A percentile compares a stretch with the other conserved stretches of the same genome.
These are phyloP conservation scores for Stagonosporopsis tanaceti DNA, from an alignment of 2,329 filamentous ascomycete genomes.

Conservation along the genomic window DNA sequence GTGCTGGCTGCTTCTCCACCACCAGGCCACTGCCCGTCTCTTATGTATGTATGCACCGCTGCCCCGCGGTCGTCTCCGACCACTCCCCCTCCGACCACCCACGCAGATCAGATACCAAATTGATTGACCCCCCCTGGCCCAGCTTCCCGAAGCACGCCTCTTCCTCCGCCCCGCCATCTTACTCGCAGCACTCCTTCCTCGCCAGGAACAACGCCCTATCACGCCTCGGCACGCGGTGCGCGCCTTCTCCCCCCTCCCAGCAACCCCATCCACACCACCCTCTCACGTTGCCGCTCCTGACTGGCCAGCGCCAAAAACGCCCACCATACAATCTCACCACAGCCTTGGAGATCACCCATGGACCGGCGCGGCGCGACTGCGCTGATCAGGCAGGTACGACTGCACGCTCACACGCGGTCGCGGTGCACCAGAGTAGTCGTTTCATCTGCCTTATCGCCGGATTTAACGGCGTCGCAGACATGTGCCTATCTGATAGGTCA, in stretches of 20 bases:
- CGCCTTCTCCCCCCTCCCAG: conserved; percentile 7
- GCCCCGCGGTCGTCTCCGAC: conserved; percentile 29
- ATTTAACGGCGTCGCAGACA: conserved; percentile 22
- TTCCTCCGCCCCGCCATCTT: conserved; percentile 19
- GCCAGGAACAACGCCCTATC: conserved; percentile 7
- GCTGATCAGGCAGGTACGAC: conserved; percentile 36
- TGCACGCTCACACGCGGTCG: conserved; percentile 15
- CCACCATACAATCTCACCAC: conserved; percentile 6
- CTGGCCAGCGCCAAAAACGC: conserved; percentile 12
- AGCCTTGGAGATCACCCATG: conserved; percentile 14
- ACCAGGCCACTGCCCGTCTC: not conserved
- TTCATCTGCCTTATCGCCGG: conserved; percentile 32
- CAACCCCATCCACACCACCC: conserved; percentile 5
- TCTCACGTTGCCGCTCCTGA: conserved; percentile 24
- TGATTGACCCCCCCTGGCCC: conserved; percentile 21
- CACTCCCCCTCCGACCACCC: conserved; percentile 7
- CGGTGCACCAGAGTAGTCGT: conserved; percentile 16
- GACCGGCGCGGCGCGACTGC: conserved; percentile 7
- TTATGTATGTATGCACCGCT: conserved; percentile 14
- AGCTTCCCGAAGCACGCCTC: conserved; percentile 24
- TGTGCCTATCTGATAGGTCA: conserved; percentile 36
- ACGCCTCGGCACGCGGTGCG: conserved; percentile 3
- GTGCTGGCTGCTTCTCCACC: conserved; percentile 10
- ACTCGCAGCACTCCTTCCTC: not conserved
- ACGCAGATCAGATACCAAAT: conserved; percentile 25